Conservation (phyloP, 192 early-diverging fungal species). For the Linnemannia schmuckeri region DNA sequence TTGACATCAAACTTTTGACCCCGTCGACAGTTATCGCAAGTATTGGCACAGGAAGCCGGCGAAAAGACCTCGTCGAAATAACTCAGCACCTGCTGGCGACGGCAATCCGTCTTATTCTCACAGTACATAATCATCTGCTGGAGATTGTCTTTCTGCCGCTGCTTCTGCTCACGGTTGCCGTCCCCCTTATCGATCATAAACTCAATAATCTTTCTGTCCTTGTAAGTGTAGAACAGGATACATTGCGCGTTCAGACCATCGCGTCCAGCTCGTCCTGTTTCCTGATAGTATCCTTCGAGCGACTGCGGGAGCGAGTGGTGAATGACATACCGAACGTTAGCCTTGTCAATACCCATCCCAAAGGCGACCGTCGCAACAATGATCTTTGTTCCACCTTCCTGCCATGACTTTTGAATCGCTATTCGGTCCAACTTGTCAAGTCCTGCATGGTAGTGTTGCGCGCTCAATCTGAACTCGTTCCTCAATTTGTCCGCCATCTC, state of each 20-base stretch:
- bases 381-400: conserved; percentile 75
- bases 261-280: conserved; percentile 95
- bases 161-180: conserved; percentile 85
- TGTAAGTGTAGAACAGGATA: conserved; percentile 84
- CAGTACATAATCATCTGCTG: conserved; percentile 82
- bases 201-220: conserved; percentile 80
- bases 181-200: conserved; percentile 88
- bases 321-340: conserved; percentile 95
- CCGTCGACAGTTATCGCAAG: conserved; percentile 89
- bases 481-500: conserved; percentile 80
- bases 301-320: conserved; percentile 92
- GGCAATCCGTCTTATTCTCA: conserved; percentile 89
- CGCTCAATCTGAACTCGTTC: conserved; percentile 68
- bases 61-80: conserved; percentile 94
- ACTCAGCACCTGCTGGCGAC: conserved; percentile 86
- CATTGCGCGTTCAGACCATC: conserved; percentile 91
- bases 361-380: conserved; percentile 98
- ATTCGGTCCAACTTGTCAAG: conserved; percentile 83
- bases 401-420: conserved; percentile 88
- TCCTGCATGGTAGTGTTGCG: conserved; percentile 91
- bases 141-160: conserved; percentile 75
- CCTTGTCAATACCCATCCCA: conserved; percentile 98
- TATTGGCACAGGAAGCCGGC: conserved; percentile 70
- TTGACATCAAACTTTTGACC: conserved; percentile 39
- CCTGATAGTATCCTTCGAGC: conserved; percentile 96